Evolutionary conservation across 108 stramenopile genomes (phyloP).

Genomic region (Cyclostephanos invisitatus): DNA sequence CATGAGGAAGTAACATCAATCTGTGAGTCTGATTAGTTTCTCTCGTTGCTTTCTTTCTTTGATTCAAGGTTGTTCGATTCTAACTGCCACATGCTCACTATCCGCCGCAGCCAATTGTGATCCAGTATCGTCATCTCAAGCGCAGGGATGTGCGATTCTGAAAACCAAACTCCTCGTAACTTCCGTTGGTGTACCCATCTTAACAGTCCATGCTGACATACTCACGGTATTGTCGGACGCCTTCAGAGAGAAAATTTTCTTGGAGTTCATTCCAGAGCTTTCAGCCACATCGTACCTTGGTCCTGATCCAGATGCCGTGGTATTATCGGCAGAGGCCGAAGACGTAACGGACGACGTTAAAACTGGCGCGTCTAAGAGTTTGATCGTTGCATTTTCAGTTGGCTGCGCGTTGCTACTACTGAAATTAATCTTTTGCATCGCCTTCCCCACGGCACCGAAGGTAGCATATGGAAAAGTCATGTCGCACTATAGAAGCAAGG

Average conservation of each 20-base stretch:
- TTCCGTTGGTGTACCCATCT: slow-evolving; percentile 9
- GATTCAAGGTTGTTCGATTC: neutral
- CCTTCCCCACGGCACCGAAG: neutral
- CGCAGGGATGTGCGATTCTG: slow-evolving; percentile 37
- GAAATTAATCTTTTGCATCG: neutral
- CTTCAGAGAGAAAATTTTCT: slow-evolving; percentile 27
- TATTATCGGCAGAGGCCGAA: neutral
- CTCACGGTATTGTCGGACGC: slow-evolving; percentile 35
- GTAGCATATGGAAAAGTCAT: slow-evolving; percentile 2
- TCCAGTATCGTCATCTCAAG: slow-evolving; percentile 20
- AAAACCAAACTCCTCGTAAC: slow-evolving; percentile 42
- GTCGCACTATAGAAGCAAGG: neutral
- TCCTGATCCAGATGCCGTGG: slow-evolving; percentile 25
- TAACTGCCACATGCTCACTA: neutral
- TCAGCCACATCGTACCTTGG: slow-evolving; percentile 36
- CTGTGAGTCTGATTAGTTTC: slow-evolving; percentile 17
- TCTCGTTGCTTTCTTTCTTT: neutral
- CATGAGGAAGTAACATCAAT: slow-evolving; percentile 31
- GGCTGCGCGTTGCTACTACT: neutral
- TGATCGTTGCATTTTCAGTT: neutral
- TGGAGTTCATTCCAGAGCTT: slow-evolving; percentile 33
- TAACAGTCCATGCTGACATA: slow-evolving; percentile 23
- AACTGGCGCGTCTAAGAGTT: neutral
- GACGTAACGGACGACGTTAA: neutral
- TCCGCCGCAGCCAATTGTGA: slow-evolving; percentile 35